Base-by-base conservation (phyloP, 2,329 filamentous ascomycete species). In the Cordyceps cateniannulata region DNA sequence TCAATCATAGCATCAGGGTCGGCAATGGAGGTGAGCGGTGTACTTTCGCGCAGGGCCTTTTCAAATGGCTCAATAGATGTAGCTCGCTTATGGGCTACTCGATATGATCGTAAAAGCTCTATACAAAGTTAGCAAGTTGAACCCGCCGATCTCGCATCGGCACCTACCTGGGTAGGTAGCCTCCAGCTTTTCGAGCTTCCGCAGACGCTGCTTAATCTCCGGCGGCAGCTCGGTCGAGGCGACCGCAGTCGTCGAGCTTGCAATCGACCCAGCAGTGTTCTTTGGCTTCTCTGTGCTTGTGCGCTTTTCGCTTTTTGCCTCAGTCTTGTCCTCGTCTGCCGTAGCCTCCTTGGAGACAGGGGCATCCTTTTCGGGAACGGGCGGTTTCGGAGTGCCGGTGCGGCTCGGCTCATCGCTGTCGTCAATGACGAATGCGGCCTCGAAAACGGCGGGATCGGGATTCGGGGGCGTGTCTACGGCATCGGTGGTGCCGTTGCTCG, bases 21-120 rank as follows among this genome's bases (percentile, higher is more conserved):
- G 66, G 81, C 82, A 67, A 99, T 96, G 18, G 91, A 93, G 5
- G 90, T 90, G 40, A 98, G 78, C 2, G 95, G 93, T 0, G 95
- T 99, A 68, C 96, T 90, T 71, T 99, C 95, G 67, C 91, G 90
- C 8, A 99, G 81, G 0, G 89, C 87, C 59, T 90, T 88, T 75
- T 99, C 95, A 72, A 99, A 99, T 0, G 91, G 89, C 70, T 98
- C 95, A 69, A 98, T 96, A 3, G 89, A 85, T 14, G 89, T 85
- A 47, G 93, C 91, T 56, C 92, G 87, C 61, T 90, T 85, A 76
- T 99, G 93, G 20, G 95, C 95, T 65, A 93, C 87, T 63, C 92
- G 86, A 75, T 99, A 99, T 9, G 93, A 96, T 61, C 91, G 88
- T 54, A 98, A 80, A 1, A 99, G 81, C 69, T 98, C 93, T 91